phyloP scores from a whole-genome alignment of 140 eudicot genomes.

The Oenanthe javanica region DNA sequence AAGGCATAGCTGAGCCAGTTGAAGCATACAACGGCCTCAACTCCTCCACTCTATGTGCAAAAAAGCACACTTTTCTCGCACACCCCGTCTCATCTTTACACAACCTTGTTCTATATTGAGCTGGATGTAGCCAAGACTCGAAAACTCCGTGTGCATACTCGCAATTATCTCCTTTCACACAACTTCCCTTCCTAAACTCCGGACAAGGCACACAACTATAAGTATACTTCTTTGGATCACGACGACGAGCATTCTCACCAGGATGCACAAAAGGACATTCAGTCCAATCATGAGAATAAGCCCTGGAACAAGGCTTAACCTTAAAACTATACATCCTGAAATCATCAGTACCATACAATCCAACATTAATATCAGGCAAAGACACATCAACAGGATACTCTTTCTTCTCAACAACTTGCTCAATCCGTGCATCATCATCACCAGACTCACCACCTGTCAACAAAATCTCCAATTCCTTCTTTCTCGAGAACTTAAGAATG shows the following conservation, averaged over 20 bases:
- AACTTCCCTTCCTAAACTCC: constrained; percentile 64
- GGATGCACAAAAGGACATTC: constrained; percentile 92
- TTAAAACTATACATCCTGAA: constrained; percentile 73
- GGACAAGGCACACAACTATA: constrained; percentile 80
- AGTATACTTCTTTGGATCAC: constrained; percentile 60
- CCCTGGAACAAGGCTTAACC: constrained; percentile 78
- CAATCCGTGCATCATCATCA: background rate
- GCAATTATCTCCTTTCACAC: constrained; percentile 56
- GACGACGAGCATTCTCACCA: constrained; percentile 75
- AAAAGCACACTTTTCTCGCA: constrained; percentile 69
- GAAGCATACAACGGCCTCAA: constrained; percentile 69
- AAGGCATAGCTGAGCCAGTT: constrained; percentile 78
- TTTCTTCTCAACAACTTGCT: constrained; percentile 27
- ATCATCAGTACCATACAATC: constrained; percentile 62
- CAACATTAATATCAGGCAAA: constrained; percentile 69
- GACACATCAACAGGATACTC: constrained; percentile 64
- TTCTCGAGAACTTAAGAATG: constrained; percentile 39
- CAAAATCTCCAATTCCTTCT: constrained; percentile 46
- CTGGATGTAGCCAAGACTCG: constrained; percentile 87
- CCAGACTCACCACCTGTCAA: constrained; percentile 22
- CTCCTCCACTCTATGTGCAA: constrained; percentile 69
- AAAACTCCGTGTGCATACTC: constrained; percentile 86
- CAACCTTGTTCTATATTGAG: constrained; percentile 68
- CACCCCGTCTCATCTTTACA: constrained; percentile 77
- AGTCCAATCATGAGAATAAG: constrained; percentile 85